Evolutionary conservation across 2,329 filamentous ascomycete species (phyloP), one percentile per base, ranked within the genome.

Genomic region (Chrysoporthe deuterocubensis): DNA sequence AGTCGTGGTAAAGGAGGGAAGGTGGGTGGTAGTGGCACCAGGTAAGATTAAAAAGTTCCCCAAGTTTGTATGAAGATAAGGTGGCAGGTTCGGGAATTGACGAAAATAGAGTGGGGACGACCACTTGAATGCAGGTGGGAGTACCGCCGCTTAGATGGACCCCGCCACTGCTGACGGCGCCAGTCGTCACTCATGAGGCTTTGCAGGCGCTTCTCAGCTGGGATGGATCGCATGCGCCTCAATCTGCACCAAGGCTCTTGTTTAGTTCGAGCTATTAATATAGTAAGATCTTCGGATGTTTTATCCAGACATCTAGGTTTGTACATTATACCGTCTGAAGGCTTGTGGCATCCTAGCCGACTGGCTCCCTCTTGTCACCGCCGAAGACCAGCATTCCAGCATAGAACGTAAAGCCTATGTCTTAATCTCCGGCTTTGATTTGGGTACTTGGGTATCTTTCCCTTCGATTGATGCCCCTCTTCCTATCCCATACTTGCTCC

Each of bases 171-270:
- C 34, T 40, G 32, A 37, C 18, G 18, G 32, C 34, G 6, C 4
- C 57, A 60, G 48, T 52, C 62, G 62, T 64, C 62, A 64, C 48
- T 37, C 14, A 4, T 21, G 62, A 64, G 62, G 62, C 62, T 64
- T 64, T 37, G 43, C 43, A 65, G 43, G 14, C 42, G 13, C 32
- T n/a, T 37, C n/a, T 50, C 56, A 60, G 44, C 34, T 52, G 54
- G 8, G 57, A 7, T 42, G n/a, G 9, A 40, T n/a, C n/a, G 16
- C 37, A 43, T 48, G 64, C 44, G 64, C 56, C 61, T 44, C 46
- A 32, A 16, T 44, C 62, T 37, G 40, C 48, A 64, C 32, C 14
- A 40, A 34, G 34, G 34, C 32, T n/a, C 54, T n/a, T 40, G 32
- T n/a, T 34, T 32, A 40, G 4, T n/a, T 14, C 54, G 34, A 11